A percentile compares a stretch with the other conserved stretches of the same genome.
Conservation (phyloP, 208 protist genomes). For the Leishmania gerbilli region DNA sequence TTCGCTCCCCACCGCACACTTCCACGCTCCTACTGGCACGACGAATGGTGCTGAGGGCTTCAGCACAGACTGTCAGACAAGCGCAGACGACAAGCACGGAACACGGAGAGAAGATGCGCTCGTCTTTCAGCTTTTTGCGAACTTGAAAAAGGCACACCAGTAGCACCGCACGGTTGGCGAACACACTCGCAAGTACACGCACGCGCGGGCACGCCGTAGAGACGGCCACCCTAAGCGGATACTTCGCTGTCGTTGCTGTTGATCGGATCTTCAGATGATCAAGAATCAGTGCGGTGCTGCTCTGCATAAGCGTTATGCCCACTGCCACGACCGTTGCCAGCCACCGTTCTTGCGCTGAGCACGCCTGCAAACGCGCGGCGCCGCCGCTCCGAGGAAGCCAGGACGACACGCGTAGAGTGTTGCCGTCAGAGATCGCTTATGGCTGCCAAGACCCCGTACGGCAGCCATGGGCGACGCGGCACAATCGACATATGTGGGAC, state of each 20-base stretch:
- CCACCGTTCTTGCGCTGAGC: not conserved
- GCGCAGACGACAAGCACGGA: not conserved
- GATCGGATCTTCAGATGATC: not conserved
- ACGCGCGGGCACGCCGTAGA: not conserved
- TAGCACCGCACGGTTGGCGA: not conserved
- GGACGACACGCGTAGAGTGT: too few relatives aligned
- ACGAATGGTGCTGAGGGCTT: not conserved
- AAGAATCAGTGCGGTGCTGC: not conserved
- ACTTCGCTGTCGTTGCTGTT: slow-evolving; percentile 25
- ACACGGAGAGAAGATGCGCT: not conserved
- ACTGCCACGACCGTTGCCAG: not conserved
- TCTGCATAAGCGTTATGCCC: not conserved
- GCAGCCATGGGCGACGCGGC: too few relatives aligned
- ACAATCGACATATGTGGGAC: too few relatives aligned
- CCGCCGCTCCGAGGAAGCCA: too few relatives aligned
- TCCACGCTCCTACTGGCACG: not conserved
- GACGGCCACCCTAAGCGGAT: not conserved
- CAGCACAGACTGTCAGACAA: not conserved
- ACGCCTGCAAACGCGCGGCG: too few relatives aligned
- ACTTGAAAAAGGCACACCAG: not conserved
- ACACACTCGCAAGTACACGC: not conserved
- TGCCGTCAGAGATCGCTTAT: too few relatives aligned
- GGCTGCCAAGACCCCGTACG: too few relatives aligned
- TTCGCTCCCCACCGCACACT: not conserved
- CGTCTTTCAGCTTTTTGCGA: not conserved